Base-by-base conservation (phyloP, 805 yeast genomes). In the Clavispora santaluciae region DNA sequence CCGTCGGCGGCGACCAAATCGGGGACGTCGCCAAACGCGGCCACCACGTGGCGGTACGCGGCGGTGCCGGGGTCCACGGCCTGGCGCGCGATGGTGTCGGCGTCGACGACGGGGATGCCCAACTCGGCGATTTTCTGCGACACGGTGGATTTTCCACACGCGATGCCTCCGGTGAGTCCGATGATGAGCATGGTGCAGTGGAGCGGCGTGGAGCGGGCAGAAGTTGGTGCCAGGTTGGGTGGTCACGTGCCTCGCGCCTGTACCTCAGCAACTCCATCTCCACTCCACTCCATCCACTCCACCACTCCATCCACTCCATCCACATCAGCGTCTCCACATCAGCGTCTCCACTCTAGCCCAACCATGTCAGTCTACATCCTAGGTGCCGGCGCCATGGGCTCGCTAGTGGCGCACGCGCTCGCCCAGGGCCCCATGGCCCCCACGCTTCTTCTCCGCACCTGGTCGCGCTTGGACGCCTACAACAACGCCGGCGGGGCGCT, bases 161-260 rank as follows among this genome's bases (percentile, higher is more conserved):
- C 96, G 37, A 93, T 93, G 1, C 97, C 96, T 2, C 99, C 99
- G 0, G 99, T 93, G n/a, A 93, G 74, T 1, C 99, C 99, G 5
- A 93, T 75, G 23, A 93, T 74, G 34, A 93, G 74, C 99, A 93
- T 91, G 5, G 20, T 4, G 35, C 5, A 12, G 31, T 12, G 11
- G 9, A 16, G 12, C 12, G 5, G 5, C 13, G 10, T 12, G 4
- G 26, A 23, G 5, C 17, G 13, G 29, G 5, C 10, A 13, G 17
- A 24, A 5, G 5, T 5, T 23, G 26, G 11, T n/a, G n/a, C n/a
- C n/a, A n/a, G n/a, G n/a, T n/a, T n/a, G n/a, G n/a, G n/a, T n/a
- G n/a, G n/a, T n/a, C n/a, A n/a, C n/a, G n/a, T n/a, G n/a, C n/a
- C n/a, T n/a, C n/a, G n/a, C n/a, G n/a, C n/a, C n/a, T n/a, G n/a